These are phyloP conservation scores for Gamarada debralockiae DNA, from an alignment of 495 filamentous ascomycete genomes.

Conservation along the genomic window DNA sequence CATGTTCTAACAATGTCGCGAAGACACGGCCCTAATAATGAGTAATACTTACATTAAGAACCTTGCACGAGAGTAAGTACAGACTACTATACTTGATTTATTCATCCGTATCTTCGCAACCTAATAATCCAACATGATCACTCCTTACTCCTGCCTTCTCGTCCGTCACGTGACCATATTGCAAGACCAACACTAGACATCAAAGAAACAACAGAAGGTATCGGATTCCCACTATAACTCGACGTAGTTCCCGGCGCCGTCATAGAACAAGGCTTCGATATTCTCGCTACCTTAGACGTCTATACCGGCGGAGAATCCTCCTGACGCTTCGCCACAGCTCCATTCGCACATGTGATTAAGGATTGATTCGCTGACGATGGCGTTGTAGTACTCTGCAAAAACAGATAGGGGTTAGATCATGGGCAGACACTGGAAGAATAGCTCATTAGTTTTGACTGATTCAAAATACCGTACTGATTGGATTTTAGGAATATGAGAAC, in stretches of 20 bases:
- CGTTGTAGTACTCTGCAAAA: not conserved
- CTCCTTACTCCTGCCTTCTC: too few species aligned
- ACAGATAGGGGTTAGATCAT: not conserved
- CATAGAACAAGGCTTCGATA: constrained; percentile 12
- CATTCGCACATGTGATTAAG: constrained; percentile 13
- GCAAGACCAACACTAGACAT: constrained; percentile 37
- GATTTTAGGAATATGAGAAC: not conserved
- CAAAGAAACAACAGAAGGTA: constrained; percentile 34
- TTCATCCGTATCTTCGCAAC: too few species aligned
- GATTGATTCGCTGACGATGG: not conserved
- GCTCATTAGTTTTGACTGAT: not conserved
- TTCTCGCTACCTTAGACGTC: too few species aligned
- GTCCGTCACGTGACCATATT: too few species aligned
- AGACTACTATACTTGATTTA: too few species aligned
- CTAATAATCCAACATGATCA: too few species aligned
- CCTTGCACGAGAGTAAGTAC: too few species aligned
- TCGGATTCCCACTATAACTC: constrained; percentile 37
- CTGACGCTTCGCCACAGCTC: not conserved
- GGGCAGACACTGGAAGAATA: constrained; percentile 2
- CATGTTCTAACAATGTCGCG: too few species aligned
- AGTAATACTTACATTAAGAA: too few species aligned
- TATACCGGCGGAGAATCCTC: constrained; percentile 5
- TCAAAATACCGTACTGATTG: too few species aligned
- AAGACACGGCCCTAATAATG: too few species aligned
- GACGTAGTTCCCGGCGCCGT: constrained; percentile 33